Base-by-base conservation (phyloP, 139 green algal genomes). In the Coccomyxa sp. region DNA sequence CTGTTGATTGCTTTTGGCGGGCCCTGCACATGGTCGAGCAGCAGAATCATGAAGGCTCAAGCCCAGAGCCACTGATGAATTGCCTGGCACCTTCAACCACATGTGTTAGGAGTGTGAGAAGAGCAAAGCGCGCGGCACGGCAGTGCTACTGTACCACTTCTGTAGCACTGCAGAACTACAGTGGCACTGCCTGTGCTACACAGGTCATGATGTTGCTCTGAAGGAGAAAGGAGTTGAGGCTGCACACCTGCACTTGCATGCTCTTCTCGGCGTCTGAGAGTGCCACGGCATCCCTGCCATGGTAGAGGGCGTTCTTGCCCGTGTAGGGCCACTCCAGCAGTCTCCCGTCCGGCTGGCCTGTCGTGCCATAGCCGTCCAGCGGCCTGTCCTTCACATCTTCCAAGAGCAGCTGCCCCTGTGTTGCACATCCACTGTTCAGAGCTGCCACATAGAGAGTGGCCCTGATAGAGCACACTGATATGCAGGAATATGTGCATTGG, bases 221-320 rank as follows among this genome's bases (percentile, higher is more conserved):
- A 16, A 44, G 35, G 50, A 64, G n/a, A n/a, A n/a, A n/a, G n/a
- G n/a, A n/a, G n/a, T n/a, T n/a, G n/a, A n/a, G n/a, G n/a, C n/a
- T n/a, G n/a, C 70, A 74, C 3, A 40, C 70, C 68, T 82, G 81
- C 7, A 89, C 82, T 33, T 79, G 73, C 5, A 81, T 76, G 24
- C 88, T 75, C 38, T 84, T 54, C 86, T 96, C 92, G 33, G 68
- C 58, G 18, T 83, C 70, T 68, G 84, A 88, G 7, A 84, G 82
- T 5, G 87, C 69, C 35, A 91, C 35, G 8, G 58, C 38, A 0
- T 89, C 83, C 24, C 79, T 68, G 70, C 90, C 86, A 81, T 95
- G 97, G 83, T 91, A 95, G 31, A 97, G 86, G 6, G 39, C 55
- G 82, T 92, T 96, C 73, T 86, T 89, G 24, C 87, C 82, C 7